phyloP scores from a whole-genome alignment of 371 early-diverging fungal species.

The Lichtheimia ornata region DNA sequence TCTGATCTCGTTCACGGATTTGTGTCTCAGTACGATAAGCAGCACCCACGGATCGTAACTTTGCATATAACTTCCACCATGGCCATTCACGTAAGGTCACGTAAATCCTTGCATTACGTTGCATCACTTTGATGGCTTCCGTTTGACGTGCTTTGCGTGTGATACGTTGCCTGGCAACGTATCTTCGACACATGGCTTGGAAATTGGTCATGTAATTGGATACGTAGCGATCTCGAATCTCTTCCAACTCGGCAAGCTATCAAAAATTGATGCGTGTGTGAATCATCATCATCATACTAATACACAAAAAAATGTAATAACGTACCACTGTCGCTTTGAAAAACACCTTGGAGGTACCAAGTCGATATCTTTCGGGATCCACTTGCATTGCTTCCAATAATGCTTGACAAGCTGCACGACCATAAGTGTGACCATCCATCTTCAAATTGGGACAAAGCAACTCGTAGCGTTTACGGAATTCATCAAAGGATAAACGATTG shows the following conservation, averaged over 20 bases:
- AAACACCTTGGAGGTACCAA: constrained; percentile 97
- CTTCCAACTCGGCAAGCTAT: constrained; percentile 93
- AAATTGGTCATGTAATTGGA: constrained; percentile 80
- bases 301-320: constrained; percentile 2
- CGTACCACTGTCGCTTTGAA: constrained; percentile 96
- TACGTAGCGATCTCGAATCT: constrained; percentile 86
- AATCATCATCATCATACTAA: not conserved
- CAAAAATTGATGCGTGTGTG: constrained; percentile 11
- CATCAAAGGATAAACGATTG: constrained; percentile 90
- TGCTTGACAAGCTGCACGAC: constrained; percentile 78
- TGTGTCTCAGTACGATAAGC: constrained; percentile 76
- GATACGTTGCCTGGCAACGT: constrained; percentile 75
- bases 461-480: constrained; percentile 96
- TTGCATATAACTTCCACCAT: constrained; percentile 96
- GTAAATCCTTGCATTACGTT: constrained; percentile 89
- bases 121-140: constrained; percentile 87
- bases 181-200: constrained; percentile 90
- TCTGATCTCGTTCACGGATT: constrained; percentile 57
- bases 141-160: constrained; percentile 75
- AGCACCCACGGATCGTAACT: constrained; percentile 95
- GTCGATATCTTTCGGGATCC: constrained; percentile 80
- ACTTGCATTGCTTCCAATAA: constrained; percentile 75
- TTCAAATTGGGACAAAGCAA: constrained; percentile 68
- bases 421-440: constrained; percentile 60
- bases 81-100: constrained; percentile 90